Evolutionary conservation across 768 basidiomycete species (phyloP).

Genomic region (Artomyces pyxidatus): DNA sequence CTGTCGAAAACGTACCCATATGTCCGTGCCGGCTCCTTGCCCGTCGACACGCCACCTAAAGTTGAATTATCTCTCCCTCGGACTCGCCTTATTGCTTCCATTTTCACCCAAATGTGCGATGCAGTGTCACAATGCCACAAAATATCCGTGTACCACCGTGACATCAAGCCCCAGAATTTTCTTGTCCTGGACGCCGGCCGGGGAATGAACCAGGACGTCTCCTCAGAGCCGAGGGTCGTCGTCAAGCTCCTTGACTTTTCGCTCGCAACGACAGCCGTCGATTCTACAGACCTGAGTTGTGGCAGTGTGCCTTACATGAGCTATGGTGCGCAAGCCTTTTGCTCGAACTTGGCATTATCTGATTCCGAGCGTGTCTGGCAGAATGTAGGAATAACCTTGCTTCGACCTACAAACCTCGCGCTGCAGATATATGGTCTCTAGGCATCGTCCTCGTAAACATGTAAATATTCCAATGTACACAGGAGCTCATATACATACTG

Average conservation of each 20-base stretch:
- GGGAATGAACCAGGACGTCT: slow-evolving; percentile 42
- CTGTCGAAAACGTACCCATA: slow-evolving; percentile 92
- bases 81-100: slow-evolving; percentile 87
- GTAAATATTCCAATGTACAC: too few relatives aligned
- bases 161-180: slow-evolving; percentile 99
- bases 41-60: slow-evolving; percentile 39
- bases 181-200: slow-evolving; percentile 87
- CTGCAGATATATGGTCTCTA: not conserved
- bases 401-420: not conserved
- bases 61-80: slow-evolving; percentile 82
- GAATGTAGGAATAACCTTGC: not conserved
- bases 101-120: slow-evolving; percentile 99
- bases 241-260: slow-evolving; percentile 99
- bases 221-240: slow-evolving; percentile 75
- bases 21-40: slow-evolving; percentile 42
- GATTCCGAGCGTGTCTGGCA: too few relatives aligned
- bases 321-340: slow-evolving; percentile 53
- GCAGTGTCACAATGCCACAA: slow-evolving; percentile 93
- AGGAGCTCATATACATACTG: too few relatives aligned
- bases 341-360: not conserved
- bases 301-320: slow-evolving; percentile 99
- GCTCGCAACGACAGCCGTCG: slow-evolving; percentile 82
- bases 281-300: slow-evolving; percentile 95
- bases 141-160: slow-evolving; percentile 86
- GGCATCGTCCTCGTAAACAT: not conserved